phyloP scores from a whole-genome alignment of 2,329 filamentous ascomycete genomes.

The Botrytis hyacinthi region DNA sequence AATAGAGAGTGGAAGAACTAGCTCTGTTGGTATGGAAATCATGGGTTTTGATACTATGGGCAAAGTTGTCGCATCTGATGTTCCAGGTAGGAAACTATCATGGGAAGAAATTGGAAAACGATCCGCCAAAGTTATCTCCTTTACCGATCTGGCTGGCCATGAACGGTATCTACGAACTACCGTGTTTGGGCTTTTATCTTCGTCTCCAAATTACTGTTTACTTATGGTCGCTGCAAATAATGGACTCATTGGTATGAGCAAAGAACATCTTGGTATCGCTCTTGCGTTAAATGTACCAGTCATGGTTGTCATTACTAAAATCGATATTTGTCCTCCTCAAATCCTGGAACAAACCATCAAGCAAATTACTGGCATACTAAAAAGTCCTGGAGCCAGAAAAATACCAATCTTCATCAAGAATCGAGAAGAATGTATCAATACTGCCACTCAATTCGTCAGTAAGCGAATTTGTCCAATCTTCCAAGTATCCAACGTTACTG shows the following conservation, averaged over 20 bases:
- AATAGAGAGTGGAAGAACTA: conserved; percentile 91
- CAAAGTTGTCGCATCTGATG: conserved; percentile 76
- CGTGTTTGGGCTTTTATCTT: conserved; percentile 90
- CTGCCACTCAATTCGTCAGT: conserved; percentile 91
- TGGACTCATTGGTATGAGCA: conserved; percentile 95
- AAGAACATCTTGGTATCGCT: conserved; percentile 94
- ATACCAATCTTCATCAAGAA: conserved; percentile 95
- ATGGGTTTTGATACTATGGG: conserved; percentile 93
- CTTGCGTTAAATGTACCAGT: conserved; percentile 93
- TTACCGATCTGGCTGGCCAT: conserved; percentile 93
- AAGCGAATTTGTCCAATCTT: conserved; percentile 96
- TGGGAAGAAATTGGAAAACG: conserved; percentile 98
- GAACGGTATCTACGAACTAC: conserved; percentile 94
- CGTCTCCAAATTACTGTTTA: conserved; percentile 94
- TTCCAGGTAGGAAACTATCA: conserved; percentile 80
- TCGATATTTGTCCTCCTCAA: conserved; percentile 94
- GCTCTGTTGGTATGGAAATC: conserved; percentile 97
- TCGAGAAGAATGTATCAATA: conserved; percentile 88
- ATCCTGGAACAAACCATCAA: conserved; percentile 91
- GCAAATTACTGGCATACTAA: conserved; percentile 88
- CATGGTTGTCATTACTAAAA: conserved; percentile 97
- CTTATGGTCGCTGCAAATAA: conserved; percentile 99
- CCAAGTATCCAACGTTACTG: conserved; percentile 96
- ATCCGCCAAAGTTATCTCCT: conserved; percentile 94
- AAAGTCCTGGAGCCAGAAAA: conserved; percentile 89